Conservation (phyloP, 139 green algal genomes). For the Picocystis salinarum region DNA sequence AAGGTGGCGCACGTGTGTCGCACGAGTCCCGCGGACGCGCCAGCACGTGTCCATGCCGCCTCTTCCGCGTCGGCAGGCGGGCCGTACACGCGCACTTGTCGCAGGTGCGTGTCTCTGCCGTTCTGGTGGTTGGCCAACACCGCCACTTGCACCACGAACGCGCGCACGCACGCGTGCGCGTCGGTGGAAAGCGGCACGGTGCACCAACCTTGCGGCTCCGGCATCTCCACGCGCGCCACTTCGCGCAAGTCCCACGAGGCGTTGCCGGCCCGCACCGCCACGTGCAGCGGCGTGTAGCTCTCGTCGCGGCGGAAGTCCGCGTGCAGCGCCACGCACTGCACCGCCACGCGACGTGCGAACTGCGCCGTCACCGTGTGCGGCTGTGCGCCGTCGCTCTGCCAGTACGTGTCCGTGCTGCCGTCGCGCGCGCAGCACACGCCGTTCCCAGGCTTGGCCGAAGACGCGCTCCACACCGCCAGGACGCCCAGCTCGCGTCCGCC, state of each 20-base stretch:
- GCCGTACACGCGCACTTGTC: background rate
- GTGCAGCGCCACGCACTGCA: conserved; percentile 54
- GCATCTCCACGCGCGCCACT: conserved; percentile 33
- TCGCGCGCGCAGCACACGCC: conserved; percentile 87
- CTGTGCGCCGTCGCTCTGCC: conserved; percentile 67
- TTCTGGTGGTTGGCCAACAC: conserved; percentile 93
- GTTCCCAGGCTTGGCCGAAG: conserved; percentile 83
- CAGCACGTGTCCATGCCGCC: no score
- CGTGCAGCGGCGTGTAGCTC: conserved; percentile 79
- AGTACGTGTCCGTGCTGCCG: conserved; percentile 75
- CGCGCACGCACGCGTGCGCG: conserved; percentile 10
- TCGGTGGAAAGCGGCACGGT: conserved; percentile 27
- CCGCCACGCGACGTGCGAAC: conserved; percentile 25
- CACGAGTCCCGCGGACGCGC: no score
- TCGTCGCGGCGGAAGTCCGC: conserved; percentile 85
- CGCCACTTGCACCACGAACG: conserved; percentile 27
- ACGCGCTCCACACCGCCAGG: conserved; percentile 79
- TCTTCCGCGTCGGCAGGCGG: no score
- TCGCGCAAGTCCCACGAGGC: conserved; percentile 35
- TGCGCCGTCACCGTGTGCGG: conserved; percentile 84
- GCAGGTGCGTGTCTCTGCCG: conserved; percentile 54
- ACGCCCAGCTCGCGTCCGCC: conserved; percentile 45
- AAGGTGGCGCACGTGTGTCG: no score
- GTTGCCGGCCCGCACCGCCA: conserved; percentile 65
- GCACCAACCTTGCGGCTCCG: conserved; percentile 74